Base-by-base conservation (phyloP, 1,284 basidiomycete species). In the Omphalotus olearius region DNA sequence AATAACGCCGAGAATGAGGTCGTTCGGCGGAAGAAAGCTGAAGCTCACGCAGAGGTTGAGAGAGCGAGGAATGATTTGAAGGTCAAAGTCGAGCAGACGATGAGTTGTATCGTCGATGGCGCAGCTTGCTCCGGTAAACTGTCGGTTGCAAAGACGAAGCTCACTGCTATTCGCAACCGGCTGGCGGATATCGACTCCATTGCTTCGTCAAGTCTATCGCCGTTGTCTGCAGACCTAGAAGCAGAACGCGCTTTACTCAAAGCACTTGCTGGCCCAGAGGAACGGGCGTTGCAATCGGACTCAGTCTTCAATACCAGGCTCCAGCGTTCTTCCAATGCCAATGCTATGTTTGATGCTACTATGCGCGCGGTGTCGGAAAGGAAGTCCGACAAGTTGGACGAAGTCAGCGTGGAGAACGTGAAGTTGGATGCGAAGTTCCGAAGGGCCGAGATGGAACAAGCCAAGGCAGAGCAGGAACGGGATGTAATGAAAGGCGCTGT, bases 351-450 rank as follows among this genome's bases (percentile, higher is more conserved):
- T 61, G 85, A 92, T 26, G 88, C 87, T 7, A 85, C 88, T 28
- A 78, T 97, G 58, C 82, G 86, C 23, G 89, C 88, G 10, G 82
- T 88, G 26, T 84, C 85, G 45, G 87, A 93, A 63, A 77, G 91
- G 45, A 82, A 79, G 51, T 89, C 88, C 17, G 88, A 91, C 56
- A 83, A 84, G 59, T 71, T 93, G 42, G 91, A 94, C 59, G 83
- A 87, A n/a, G 65, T 80, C 23, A 80, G 79, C 56, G 66, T 83
- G 14, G 85, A 88, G 52, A 85, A 82, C 54, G 72, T 96, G 61
- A 86, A 83, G 61, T 75, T 88, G 10, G 82, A 91, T 52, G 85
- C 88, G 1, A 75, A 77, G 47, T 77, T 75, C 60, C 77, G 80
- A 57, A 83, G 80, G 62, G 77, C 82, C 0, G 85, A 91, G 61